A percentile compares a stretch with the other conserved stretches of the same genome.
phyloP scores from a whole-genome alignment of 768 basidiomycete species.

The Podaxis sp. region DNA sequence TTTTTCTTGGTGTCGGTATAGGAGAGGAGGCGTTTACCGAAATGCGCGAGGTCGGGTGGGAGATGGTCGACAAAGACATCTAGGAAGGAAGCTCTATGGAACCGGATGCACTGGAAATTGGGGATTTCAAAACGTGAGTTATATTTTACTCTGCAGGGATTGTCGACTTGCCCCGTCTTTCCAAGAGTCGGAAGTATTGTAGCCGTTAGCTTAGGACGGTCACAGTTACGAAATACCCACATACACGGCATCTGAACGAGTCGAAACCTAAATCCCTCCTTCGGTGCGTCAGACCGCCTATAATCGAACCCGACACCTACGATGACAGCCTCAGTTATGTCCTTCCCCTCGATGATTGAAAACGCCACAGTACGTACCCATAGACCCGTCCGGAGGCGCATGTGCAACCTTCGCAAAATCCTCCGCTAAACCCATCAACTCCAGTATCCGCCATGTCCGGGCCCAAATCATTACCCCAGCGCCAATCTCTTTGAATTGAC shows the following conservation, averaged over 20 bases:
- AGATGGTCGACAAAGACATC: slow-evolving; percentile 44
- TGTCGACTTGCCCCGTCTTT: slow-evolving; percentile 30
- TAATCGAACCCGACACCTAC: slow-evolving; percentile 45
- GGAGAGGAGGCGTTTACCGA: slow-evolving; percentile 48
- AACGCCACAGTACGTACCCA: slow-evolving; percentile 22
- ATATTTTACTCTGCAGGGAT: slow-evolving; percentile 11
- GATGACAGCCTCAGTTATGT: background rate
- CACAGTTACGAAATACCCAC: background rate
- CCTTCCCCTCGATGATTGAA: background rate
- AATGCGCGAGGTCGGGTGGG: slow-evolving; percentile 35
- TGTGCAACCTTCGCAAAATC: slow-evolving; percentile 33
- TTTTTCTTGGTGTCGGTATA: slow-evolving; percentile 26
- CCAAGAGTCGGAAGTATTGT: slow-evolving; percentile 18
- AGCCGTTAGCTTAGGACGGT: slow-evolving; percentile 17
- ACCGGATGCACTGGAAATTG: background rate
- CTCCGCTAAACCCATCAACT: slow-evolving; percentile 36
- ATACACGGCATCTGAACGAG: slow-evolving; percentile 38
- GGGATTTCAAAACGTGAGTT: slow-evolving; percentile 17
- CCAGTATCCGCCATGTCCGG: slow-evolving; percentile 44
- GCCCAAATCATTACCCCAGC: slow-evolving; percentile 48
- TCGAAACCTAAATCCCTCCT: slow-evolving; percentile 19
- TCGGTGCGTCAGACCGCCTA: slow-evolving; percentile 38
- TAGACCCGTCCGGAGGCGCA: slow-evolving; percentile 28
- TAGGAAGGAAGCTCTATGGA: slow-evolving; percentile 65
- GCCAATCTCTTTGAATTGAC: slow-evolving; percentile 47